A percentile compares a stretch with the other conserved stretches of the same genome.
phyloP scores from a whole-genome alignment of 495 filamentous ascomycete species.

The Penicillium bialowiezense region DNA sequence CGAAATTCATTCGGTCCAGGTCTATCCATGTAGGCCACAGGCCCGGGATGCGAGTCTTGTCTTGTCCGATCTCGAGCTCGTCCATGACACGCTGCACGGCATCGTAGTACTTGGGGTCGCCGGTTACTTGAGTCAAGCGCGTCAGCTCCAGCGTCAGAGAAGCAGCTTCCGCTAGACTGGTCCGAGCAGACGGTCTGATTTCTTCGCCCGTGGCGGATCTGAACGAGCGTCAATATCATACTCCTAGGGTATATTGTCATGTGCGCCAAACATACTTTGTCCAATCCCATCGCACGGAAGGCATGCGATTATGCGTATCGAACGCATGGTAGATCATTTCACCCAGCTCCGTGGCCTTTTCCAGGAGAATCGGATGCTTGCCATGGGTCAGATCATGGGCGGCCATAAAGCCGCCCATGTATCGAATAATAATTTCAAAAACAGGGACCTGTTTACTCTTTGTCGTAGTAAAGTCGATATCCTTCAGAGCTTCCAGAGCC shows the following conservation, averaged over 20 bases:
- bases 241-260: not conserved
- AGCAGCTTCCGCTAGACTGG: conserved; percentile 77
- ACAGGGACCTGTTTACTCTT: conserved; percentile 61
- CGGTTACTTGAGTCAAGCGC: conserved; percentile 82
- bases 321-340: conserved; percentile 89
- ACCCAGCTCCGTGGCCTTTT: conserved; percentile 83
- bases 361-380: conserved; percentile 64
- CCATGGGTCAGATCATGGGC: conserved; percentile 77
- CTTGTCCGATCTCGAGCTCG: conserved; percentile 71
- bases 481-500: conserved; percentile 50
- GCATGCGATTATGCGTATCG: conserved; percentile 95
- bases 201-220: conserved; percentile 36
- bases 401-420: conserved; percentile 77
- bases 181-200: conserved; percentile 39
- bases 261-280: conserved; percentile 27
- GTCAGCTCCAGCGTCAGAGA: conserved; percentile 92
- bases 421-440: conserved; percentile 87
- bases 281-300: conserved; percentile 58
- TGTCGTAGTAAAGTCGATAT: conserved; percentile 54
- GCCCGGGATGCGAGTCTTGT: conserved; percentile 66
- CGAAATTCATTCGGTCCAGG: conserved; percentile 49
- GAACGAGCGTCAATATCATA: conserved; percentile 9
- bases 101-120: conserved; percentile 85
- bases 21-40: conserved; percentile 82
- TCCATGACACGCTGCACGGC: conserved; percentile 86